phyloP scores from a whole-genome alignment of 139 green algal species.

The Tetradesmus obliquus region DNA sequence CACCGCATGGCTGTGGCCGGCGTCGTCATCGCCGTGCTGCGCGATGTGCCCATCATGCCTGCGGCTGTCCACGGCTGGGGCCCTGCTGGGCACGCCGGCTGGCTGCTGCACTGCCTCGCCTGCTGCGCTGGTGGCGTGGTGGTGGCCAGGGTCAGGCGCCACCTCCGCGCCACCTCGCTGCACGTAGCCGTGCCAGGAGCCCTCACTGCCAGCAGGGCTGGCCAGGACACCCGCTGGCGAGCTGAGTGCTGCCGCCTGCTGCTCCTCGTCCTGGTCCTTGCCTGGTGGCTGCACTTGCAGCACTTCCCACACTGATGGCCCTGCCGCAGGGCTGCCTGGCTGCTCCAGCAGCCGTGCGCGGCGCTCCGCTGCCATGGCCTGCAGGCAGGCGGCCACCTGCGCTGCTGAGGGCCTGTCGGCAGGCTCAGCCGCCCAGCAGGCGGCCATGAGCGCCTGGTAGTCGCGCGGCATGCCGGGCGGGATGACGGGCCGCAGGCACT shows the following conservation, averaged over 20 bases:
- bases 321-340: too few species aligned
- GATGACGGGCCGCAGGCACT: constrained; percentile 9
- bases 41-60: too few species aligned
- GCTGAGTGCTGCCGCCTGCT: too few species aligned
- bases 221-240: too few species aligned
- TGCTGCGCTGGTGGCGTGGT: not conserved
- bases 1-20: too few species aligned
- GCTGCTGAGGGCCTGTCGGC: not conserved
- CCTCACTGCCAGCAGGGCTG: not conserved
- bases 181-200: not conserved
- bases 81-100: not conserved
- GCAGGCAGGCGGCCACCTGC: not conserved
- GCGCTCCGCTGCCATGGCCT: not conserved
- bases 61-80: not conserved
- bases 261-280: not conserved
- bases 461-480: constrained; percentile 25
- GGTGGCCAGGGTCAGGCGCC: not conserved
- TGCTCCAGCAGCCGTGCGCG: not conserved
- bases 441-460: constrained; percentile 16
- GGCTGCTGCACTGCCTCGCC: not conserved
- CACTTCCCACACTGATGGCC: not conserved
- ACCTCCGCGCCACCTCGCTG: not conserved
- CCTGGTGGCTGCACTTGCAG: not conserved
- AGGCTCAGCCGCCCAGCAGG: not conserved
- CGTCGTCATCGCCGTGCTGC: too few species aligned